Percentiles rank a stretch among this genome's conserved stretches.
Conservation (phyloP, 164 flowering plant genomes). For the Tetrastigma voinierianum region DNA sequence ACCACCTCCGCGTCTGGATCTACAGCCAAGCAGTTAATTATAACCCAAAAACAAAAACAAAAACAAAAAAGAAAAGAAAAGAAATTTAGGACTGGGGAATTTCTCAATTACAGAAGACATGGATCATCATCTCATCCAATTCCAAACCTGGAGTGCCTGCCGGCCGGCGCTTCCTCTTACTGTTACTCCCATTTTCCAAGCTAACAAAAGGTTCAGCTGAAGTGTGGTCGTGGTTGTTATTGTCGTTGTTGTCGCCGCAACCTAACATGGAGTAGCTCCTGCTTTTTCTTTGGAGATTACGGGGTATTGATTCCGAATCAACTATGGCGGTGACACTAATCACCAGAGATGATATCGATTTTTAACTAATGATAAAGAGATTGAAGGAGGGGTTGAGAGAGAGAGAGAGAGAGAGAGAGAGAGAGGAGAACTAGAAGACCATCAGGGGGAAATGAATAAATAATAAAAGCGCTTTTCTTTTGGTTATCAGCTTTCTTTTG, state of each 20-base stretch:
- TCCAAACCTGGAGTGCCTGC: conserved; percentile 76
- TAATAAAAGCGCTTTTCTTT: conserved; percentile 20
- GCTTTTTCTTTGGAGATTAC: neutral
- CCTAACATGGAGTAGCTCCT: conserved; percentile 38
- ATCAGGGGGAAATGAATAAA: neutral
- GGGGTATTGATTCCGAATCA: too few relatives aligned
- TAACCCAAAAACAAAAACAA: neutral
- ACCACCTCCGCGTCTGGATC: conserved; percentile 99
- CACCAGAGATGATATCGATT: too few relatives aligned
- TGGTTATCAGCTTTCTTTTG: conserved; percentile 22
- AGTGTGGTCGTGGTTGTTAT: conserved; percentile 24
- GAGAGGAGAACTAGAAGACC: conserved; percentile 11
- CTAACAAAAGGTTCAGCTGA: conserved; percentile 40
- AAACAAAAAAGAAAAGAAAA: neutral
- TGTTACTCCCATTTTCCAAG: conserved; percentile 43
- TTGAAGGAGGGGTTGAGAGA: neutral
- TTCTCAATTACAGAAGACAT: neutral
- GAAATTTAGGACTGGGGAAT: too few relatives aligned
- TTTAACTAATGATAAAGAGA: conserved; percentile 2
- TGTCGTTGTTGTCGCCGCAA: neutral
- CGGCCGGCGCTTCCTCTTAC: conserved; percentile 66
- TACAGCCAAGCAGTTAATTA: conserved; percentile 15
- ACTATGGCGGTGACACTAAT: too few relatives aligned
- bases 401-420: conserved; percentile 3
- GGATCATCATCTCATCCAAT: neutral